A percentile compares a stretch with the other conserved stretches of the same genome.
These are phyloP conservation scores for Cornus kousa DNA, from an alignment of 148 eudicot species.

Conservation along the genomic window DNA sequence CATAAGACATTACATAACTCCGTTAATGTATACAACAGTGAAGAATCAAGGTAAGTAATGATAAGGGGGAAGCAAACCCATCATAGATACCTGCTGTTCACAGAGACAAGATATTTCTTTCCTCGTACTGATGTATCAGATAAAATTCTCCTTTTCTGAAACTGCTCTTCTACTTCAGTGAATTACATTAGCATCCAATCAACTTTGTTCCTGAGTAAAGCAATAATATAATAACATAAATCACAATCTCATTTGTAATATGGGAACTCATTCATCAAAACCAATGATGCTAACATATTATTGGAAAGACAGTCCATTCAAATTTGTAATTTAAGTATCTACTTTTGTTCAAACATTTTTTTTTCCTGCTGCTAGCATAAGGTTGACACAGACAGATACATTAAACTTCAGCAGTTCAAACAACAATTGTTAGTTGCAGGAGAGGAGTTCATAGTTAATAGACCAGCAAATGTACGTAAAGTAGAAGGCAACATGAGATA, in stretches of 20 bases:
- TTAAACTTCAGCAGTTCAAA: neutral
- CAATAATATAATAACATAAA: neutral
- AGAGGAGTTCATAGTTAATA: neutral
- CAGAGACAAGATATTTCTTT: neutral
- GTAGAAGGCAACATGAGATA: conserved; percentile 7
- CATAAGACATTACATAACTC: neutral
- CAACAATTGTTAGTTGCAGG: too few relatives aligned
- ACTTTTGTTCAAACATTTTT: neutral
- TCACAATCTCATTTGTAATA: neutral
- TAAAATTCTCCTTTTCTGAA: neutral
- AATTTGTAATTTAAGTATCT: neutral
- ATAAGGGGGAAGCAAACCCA: neutral
- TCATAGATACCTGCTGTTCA: conserved; percentile 1
- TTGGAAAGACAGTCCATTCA: neutral
- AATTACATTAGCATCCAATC: conserved; percentile 5
- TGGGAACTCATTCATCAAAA: neutral
- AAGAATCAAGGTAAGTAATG: neutral
- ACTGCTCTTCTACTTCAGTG: neutral
- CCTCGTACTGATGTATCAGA: neutral
- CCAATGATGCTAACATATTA: neutral
- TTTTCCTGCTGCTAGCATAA: neutral
- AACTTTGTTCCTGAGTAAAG: conserved; percentile 4
- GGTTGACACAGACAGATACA: neutral
- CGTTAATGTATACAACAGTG: neutral
- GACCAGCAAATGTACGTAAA: neutral